Percentiles rank a stretch among this genome's conserved stretches.
phyloP scores from a whole-genome alignment of 2,329 filamentous ascomycete genomes.

The Calonectria pteridis region DNA sequence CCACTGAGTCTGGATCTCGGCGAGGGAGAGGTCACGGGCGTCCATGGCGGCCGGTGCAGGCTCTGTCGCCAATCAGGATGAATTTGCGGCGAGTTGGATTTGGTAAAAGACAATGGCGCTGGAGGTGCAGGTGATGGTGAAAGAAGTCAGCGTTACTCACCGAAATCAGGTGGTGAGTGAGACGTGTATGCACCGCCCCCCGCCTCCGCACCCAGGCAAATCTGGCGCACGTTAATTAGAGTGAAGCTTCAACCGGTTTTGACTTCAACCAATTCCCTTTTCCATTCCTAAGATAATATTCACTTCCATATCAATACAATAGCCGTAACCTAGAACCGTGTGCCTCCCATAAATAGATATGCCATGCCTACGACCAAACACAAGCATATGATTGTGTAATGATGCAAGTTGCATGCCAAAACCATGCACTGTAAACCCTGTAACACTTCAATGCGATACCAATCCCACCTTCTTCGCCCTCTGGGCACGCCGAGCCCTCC shows the following conservation, averaged over 20 bases:
- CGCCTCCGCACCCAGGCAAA: not conserved
- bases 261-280: not conserved
- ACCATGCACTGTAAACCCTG: not conserved
- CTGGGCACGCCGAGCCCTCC: slow-evolving; percentile 51
- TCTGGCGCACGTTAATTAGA: not conserved
- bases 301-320: not conserved
- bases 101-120: not conserved
- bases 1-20: slow-evolving; percentile 32
- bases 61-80: not conserved
- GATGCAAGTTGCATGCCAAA: slow-evolving; percentile 14
- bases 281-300: not conserved
- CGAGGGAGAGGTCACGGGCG: slow-evolving; percentile 4
- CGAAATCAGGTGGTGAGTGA: not conserved
- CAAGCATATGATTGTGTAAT: slow-evolving; percentile 9
- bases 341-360: slow-evolving; percentile 5
- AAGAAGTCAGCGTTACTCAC: not conserved
- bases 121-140: slow-evolving; percentile 1
- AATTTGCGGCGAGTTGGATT: not conserved
- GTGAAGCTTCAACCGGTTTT: not conserved
- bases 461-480: slow-evolving; percentile 36
- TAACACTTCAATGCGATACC: slow-evolving; percentile 1
- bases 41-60: slow-evolving; percentile 26
- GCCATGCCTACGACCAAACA: slow-evolving; percentile 10
- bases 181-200: not conserved
- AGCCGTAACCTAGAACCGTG: not conserved